Evolutionary conservation across 306 rosid species (phyloP), one percentile per base, ranked within the genome.

Genomic region (Rubus idaeus): DNA sequence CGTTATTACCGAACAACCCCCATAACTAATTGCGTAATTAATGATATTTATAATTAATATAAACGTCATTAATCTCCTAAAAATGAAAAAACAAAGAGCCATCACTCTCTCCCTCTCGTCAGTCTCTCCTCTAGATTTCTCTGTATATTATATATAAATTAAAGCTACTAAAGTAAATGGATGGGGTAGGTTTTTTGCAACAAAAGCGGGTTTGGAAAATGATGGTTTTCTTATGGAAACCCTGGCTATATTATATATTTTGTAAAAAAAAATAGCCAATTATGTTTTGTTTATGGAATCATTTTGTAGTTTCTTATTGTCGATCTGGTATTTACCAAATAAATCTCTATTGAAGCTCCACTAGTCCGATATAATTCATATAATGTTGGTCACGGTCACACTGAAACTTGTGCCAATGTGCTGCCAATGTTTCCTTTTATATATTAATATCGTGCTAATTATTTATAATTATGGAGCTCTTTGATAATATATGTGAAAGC

Each of bases 141-240:
- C 5, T 79, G 69, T 81, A 35, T 45, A 45, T 45, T 77, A 57
- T 46, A 68, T 71, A 44, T 55, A 67, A 18, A 67, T 44, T 42
- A 78, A 84, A 80, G 82, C 76, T 79, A 86, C 56, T 64, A 77
- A 83, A 79, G 85, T 13, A 57, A 69, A 68, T 40, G 76, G 84
- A 85, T 79, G 77, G 85, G 86, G 50, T 68, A 60, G 65, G 82
- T 62, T 35, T 18, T 80, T 23, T 80, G 77, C 65, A 18, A 30
- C 39, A 17, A 62, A 71, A 47, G 78, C 39, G 80, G 87, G 74
- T 86, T 89, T 87, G 84, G 68, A 83, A 84, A 87, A 86, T 79
- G 68, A 52, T 20, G 76, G 69, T 57, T 69, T 78, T 75, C 78
- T 23, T 47, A 16, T 81, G 78, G 74, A 75, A 80, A 87, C 71